phyloP scores from a whole-genome alignment of 1,284 basidiomycete species.

The Gomphus bonarii region DNA sequence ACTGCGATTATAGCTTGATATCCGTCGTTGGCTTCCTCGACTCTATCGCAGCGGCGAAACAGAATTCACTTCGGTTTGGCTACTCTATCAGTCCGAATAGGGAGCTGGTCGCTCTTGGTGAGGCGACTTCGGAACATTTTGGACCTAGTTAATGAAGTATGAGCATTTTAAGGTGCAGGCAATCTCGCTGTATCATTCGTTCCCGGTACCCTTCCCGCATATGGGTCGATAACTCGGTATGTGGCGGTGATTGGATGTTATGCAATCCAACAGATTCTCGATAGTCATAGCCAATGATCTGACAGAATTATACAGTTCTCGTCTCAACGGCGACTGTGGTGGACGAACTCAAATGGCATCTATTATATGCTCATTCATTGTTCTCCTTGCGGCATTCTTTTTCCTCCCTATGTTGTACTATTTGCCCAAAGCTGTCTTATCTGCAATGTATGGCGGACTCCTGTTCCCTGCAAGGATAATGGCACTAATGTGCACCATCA shows the following conservation, averaged over 20 bases:
- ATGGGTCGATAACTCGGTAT: conserved; percentile 78
- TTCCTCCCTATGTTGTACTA: conserved; percentile 70
- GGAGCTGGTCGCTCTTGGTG: conserved; percentile 73
- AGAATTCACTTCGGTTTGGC: conserved; percentile 73
- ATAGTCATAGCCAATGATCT: background rate
- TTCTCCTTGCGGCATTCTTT: conserved; percentile 81
- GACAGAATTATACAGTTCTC: conserved; percentile 37
- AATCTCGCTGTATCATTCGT: conserved; percentile 76
- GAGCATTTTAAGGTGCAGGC: conserved; percentile 40
- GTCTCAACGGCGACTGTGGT: conserved; percentile 81
- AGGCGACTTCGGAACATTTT: conserved; percentile 8
- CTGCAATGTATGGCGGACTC: conserved; percentile 48
- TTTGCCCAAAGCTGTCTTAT: conserved; percentile 76
- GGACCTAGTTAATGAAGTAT: background rate
- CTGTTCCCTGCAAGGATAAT: background rate
- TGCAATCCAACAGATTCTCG: background rate
- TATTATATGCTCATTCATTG: conserved; percentile 62
- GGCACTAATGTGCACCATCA: background rate
- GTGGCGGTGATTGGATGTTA: background rate
- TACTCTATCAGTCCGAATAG: conserved; percentile 88
- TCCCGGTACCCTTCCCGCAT: conserved; percentile 81
- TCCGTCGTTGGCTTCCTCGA: conserved; percentile 73
- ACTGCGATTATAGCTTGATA: conserved; percentile 39
- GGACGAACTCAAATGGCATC: conserved; percentile 84
- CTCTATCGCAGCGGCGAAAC: conserved; percentile 80